These are phyloP conservation scores for Monilinia fructicola DNA, from an alignment of 2,329 filamentous ascomycete species.

Conservation along the genomic window DNA sequence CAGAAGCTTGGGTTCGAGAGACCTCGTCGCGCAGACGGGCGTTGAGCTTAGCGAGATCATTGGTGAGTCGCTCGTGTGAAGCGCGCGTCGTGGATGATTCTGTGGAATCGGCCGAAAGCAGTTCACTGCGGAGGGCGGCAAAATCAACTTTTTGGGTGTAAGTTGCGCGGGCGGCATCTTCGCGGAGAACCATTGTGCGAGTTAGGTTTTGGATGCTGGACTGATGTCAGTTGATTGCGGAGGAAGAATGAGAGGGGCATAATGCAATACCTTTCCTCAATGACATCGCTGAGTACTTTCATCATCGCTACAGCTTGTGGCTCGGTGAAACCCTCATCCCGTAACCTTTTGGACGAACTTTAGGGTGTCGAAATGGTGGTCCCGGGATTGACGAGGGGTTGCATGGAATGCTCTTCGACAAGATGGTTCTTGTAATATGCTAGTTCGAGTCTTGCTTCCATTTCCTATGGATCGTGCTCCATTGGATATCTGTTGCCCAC, in stretches of 20 bases:
- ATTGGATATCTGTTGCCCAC: not conserved
- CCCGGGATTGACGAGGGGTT: conserved; percentile 59
- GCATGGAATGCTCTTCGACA: conserved; percentile 61
- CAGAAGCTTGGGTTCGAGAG: conserved; percentile 87
- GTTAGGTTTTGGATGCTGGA: conserved; percentile 90
- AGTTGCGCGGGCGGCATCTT: conserved; percentile 81
- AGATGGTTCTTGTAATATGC: conserved; percentile 29
- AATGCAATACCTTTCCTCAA: conserved; percentile 74
- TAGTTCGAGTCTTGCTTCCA: conserved; percentile 10
- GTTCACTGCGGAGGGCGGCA: conserved; percentile 90
- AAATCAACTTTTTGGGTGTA: conserved; percentile 95
- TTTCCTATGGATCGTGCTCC: not conserved
- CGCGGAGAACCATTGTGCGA: conserved; percentile 94
- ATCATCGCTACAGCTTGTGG: conserved; percentile 97
- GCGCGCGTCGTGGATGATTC: conserved; percentile 86
- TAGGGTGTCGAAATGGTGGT: conserved; percentile 97
- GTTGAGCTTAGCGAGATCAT: conserved; percentile 92
- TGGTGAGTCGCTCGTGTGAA: conserved; percentile 87
- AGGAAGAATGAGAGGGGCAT: not conserved
- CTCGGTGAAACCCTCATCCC: conserved; percentile 91
- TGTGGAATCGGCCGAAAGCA: conserved; percentile 86
- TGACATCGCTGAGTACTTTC: conserved; percentile 93
- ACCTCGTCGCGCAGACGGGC: conserved; percentile 90
- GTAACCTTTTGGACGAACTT: conserved; percentile 91
- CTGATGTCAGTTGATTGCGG: conserved; percentile 16